These are phyloP conservation scores for Cyberlindnera mrakii DNA, from an alignment of 805 yeast genomes.

Conservation along the genomic window DNA sequence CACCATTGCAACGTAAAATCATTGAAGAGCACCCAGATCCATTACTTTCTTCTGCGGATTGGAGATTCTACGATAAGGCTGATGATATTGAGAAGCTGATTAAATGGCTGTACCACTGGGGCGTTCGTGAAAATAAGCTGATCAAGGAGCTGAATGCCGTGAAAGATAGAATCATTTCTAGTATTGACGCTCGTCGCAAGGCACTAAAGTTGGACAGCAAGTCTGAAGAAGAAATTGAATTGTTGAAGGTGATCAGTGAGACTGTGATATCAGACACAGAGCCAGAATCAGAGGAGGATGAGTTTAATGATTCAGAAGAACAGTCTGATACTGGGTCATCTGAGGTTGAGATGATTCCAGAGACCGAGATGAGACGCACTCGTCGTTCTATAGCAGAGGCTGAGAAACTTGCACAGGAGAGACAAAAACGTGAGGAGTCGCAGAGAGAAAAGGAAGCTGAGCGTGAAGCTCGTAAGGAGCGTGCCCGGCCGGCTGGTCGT, in stretches of 20 bases:
- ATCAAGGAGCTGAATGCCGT: constrained; percentile 52
- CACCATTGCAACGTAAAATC: constrained; percentile 46
- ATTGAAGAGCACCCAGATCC: constrained; percentile 62
- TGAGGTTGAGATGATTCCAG: constrained; percentile 11
- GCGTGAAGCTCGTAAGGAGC: constrained; percentile 18
- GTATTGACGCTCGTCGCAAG: constrained; percentile 54
- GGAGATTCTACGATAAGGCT: constrained; percentile 66
- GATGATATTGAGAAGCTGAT: constrained; percentile 52
- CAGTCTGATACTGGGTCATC: constrained; percentile 3
- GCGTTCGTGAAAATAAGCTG: constrained; percentile 62
- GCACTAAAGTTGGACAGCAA: constrained; percentile 40
- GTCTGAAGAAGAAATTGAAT: constrained; percentile 36
- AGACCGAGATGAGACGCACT: constrained; percentile 18
- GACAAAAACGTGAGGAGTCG: constrained; percentile 9
- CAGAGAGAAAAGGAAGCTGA: constrained; percentile 12
- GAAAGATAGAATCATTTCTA: constrained; percentile 44
- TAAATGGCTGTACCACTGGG: constrained; percentile 71
- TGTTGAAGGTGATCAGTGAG: constrained; percentile 35
- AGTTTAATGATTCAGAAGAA: constrained; percentile 13
- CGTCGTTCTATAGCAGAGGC: constrained; percentile 22
- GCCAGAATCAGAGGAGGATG: constrained; percentile 18
- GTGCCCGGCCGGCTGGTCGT: constrained; percentile 30
- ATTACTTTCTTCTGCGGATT: constrained; percentile 44
- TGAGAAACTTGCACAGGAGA: constrained; percentile 16
- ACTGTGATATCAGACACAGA: constrained; percentile 31